Conservation (phyloP, 805 yeast species). For the Candida koratica region DNA sequence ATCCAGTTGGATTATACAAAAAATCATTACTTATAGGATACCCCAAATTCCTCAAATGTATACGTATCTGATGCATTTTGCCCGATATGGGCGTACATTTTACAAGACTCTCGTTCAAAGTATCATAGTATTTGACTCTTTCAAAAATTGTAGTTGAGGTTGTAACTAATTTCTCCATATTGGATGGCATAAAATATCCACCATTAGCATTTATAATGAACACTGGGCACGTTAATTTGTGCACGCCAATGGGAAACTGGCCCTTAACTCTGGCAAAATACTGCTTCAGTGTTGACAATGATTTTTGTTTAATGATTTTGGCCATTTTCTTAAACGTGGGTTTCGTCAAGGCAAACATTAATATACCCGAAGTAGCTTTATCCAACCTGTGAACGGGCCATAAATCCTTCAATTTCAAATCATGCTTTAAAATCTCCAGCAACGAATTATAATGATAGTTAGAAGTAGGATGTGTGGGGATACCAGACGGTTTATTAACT, state of each 20-base stretch:
- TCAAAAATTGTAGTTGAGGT: conserved; percentile 33
- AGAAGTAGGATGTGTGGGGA: conserved; percentile 53
- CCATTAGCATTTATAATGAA: conserved; percentile 33
- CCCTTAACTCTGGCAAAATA: conserved; percentile 46
- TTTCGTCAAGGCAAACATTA: conserved; percentile 40
- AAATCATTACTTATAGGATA: conserved; percentile 83
- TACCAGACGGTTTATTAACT: conserved; percentile 49
- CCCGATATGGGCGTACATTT: conserved; percentile 50
- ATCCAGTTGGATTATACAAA: conserved; percentile 23
- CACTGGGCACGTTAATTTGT: conserved; percentile 37
- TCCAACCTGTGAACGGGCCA: conserved; percentile 51
- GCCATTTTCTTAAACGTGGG: conserved; percentile 30
- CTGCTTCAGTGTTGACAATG: conserved; percentile 30
- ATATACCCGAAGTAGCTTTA: conserved; percentile 48
- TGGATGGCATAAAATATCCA: conserved; percentile 30
- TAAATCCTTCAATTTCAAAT: conserved; percentile 22
- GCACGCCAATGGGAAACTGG: conserved; percentile 31
- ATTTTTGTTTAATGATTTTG: conserved; percentile 26
- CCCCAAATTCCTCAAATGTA: conserved; percentile 58
- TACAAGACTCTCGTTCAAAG: conserved; percentile 40
- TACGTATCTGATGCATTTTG: conserved; percentile 54
- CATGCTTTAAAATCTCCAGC: conserved; percentile 38
- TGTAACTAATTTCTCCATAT: conserved; percentile 21
- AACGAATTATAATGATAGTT: conserved; percentile 42
- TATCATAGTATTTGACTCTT: conserved; percentile 25